Evolutionary conservation across 176 grass and related monocot species (phyloP).

Genomic region (Oryza longistaminata): DNA sequence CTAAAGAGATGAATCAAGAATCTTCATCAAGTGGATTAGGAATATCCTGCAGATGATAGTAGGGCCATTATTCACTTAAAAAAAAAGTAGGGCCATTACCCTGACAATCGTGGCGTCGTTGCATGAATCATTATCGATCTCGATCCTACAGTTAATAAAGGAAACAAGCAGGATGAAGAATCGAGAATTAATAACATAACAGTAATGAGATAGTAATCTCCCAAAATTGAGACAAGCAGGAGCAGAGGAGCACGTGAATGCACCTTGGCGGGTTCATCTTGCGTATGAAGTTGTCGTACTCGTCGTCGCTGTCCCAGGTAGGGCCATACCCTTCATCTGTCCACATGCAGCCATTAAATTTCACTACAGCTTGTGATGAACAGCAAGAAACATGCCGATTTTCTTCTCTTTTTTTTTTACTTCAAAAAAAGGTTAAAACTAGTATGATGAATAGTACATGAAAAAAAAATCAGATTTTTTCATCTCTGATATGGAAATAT

Average conservation of each 20-base stretch:
- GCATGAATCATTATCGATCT: constrained; percentile 63
- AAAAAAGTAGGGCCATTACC: constrained; percentile 37
- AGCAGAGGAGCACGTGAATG: background rate
- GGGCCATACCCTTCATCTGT: constrained; percentile 64
- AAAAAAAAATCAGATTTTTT: background rate
- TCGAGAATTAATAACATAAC: background rate
- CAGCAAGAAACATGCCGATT: constrained; percentile 1
- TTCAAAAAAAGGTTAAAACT: background rate
- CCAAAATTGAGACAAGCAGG: background rate
- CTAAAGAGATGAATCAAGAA: background rate
- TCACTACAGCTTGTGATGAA: constrained; percentile 3
- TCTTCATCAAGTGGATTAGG: background rate
- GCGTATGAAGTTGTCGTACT: constrained; percentile 82
- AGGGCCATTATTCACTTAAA: constrained; percentile 24
- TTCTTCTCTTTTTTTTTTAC: background rate
- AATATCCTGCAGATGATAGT: background rate
- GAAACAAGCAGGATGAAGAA: constrained; percentile 18
- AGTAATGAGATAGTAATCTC: background rate
- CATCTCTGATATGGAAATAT: background rate
- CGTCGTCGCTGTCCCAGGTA: constrained; percentile 81
- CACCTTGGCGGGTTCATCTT: constrained; percentile 93
- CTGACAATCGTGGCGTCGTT: constrained; percentile 64
- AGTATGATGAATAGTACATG: background rate
- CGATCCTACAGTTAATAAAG: constrained; percentile 46
- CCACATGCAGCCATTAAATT: constrained; percentile 47